phyloP scores from a whole-genome alignment of 768 basidiomycete genomes.

The Roridomyces roridus region DNA sequence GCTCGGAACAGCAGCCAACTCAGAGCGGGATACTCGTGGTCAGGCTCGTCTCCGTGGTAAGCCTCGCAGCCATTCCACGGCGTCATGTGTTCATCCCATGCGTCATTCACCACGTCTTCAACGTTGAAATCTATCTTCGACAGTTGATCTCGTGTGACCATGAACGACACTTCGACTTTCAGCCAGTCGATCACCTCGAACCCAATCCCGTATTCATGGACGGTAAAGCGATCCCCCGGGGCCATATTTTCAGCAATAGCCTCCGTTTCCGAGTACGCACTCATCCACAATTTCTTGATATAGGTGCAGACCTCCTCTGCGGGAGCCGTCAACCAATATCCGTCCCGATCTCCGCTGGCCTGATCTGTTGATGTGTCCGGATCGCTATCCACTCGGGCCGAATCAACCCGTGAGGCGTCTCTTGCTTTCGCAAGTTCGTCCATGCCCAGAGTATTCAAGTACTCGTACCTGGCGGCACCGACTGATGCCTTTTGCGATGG shows the following conservation, averaged over 20 bases:
- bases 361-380: background rate
- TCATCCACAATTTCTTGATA: constrained; percentile 6
- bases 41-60: background rate
- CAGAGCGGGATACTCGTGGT: constrained; percentile 14
- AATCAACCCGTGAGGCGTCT: background rate
- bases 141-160: constrained; percentile 5
- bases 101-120: constrained; percentile 3
- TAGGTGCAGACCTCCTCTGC: background rate
- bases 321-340: background rate
- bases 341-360: background rate
- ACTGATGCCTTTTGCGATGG: background rate
- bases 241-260: background rate
- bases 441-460: background rate
- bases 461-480: constrained; percentile 1
- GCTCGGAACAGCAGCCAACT: constrained; percentile 5
- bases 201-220: background rate
- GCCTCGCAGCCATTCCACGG: background rate
- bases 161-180: background rate
- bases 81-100: background rate
- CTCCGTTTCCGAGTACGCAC: background rate
- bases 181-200: constrained; percentile 17
- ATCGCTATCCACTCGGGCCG: background rate
- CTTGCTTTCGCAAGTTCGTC: background rate
- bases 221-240: constrained; percentile 10
- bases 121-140: background rate